These are phyloP conservation scores for Fraxinus paxiana DNA, from an alignment of 305 asterid species.

Conservation along the genomic window DNA sequence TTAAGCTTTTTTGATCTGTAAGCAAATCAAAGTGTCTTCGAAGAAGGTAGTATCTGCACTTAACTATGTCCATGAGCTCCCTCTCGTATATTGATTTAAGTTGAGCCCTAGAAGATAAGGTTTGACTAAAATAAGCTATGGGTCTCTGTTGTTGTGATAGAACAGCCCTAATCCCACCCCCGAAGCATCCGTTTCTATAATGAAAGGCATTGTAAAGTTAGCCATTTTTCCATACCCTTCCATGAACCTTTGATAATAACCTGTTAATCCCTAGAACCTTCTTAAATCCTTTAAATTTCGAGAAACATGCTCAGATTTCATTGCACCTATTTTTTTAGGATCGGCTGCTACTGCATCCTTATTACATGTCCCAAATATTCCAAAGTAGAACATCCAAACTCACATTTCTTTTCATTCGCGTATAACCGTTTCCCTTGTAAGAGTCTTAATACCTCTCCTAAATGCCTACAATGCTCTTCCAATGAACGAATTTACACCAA, in stretches of 20 bases:
- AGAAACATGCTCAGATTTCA: neutral
- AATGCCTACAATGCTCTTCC: neutral
- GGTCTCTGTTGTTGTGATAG: neutral
- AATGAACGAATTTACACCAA: too few relatives aligned
- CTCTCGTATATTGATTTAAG: neutral
- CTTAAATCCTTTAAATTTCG: neutral
- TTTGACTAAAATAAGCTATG: neutral
- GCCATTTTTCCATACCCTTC: neutral
- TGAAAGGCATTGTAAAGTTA: neutral
- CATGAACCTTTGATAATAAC: neutral
- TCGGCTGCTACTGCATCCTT: neutral
- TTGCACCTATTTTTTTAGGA: neutral
- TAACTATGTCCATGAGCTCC: neutral
- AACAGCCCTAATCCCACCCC: neutral
- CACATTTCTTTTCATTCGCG: neutral
- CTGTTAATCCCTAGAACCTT: neutral
- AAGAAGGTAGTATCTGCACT: neutral
- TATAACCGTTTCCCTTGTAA: neutral
- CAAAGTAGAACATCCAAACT: neutral
- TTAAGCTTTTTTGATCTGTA: neutral
- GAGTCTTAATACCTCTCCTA: neutral
- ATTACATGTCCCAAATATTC: neutral
- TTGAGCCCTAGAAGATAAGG: neutral
- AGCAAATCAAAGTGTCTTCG: neutral
- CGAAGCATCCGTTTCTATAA: neutral